Conservation (phyloP, 208 protist genomes). For the Zelonia costaricensis region DNA sequence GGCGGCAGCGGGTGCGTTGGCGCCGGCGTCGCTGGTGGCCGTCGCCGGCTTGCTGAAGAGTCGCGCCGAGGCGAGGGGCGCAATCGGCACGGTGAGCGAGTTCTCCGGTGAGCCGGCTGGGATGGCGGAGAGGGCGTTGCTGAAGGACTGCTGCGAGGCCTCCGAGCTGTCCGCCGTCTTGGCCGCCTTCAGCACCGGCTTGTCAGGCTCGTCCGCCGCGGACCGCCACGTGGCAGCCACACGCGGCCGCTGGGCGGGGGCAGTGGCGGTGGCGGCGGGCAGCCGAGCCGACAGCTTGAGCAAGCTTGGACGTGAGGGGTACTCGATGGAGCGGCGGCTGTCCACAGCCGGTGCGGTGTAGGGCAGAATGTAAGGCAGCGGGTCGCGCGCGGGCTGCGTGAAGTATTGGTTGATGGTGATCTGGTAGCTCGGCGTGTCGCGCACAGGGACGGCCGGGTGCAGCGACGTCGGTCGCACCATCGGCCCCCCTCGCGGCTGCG, state of each 20-base stretch:
- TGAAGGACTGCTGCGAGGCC: neutral
- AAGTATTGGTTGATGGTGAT: slow-evolving; percentile 37
- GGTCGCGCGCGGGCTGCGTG: slow-evolving; percentile 10
- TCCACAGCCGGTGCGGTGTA: neutral
- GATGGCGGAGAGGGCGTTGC: slow-evolving; percentile 21
- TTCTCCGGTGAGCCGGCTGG: slow-evolving; percentile 18
- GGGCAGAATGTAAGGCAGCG: slow-evolving; percentile 5
- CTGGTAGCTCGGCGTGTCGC: slow-evolving; percentile 13
- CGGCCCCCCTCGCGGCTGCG: neutral
- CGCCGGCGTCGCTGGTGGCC: neutral
- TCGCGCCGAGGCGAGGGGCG: neutral
- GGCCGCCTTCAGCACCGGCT: neutral
- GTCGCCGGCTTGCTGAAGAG: slow-evolving; percentile 5
- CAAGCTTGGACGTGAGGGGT: slow-evolving; percentile 7
- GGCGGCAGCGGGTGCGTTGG: neutral
- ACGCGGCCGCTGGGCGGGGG: neutral
- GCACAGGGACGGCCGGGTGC: too few species aligned
- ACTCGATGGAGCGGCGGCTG: neutral
- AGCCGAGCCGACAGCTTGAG: slow-evolving; percentile 12
- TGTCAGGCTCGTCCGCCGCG: neutral
- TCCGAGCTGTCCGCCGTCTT: neutral
- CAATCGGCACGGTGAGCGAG: slow-evolving; percentile 22
- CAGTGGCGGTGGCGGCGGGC: neutral
- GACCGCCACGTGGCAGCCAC: neutral
- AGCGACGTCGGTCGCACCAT: neutral